Base-by-base conservation (phyloP, 2,329 filamentous ascomycete species). In the Penicillium sp. region DNA sequence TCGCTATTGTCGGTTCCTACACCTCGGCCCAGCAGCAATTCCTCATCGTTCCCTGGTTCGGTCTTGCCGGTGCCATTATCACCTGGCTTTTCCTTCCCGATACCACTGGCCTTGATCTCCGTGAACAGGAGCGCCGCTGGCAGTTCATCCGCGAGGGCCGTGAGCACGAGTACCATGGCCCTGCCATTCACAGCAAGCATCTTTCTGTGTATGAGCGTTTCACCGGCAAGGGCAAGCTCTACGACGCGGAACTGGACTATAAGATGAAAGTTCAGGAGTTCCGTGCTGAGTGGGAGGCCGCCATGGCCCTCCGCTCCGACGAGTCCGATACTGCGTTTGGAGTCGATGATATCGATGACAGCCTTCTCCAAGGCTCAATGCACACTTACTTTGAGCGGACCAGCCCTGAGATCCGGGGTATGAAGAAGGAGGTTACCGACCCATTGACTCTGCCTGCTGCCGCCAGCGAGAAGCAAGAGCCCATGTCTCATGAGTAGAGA, bases 111-210 rank as follows among this genome's bases (percentile, higher is more conserved):
- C 88, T 97, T 30, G 93, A 97, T 70, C 86, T 97, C 56, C 95
- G 96, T 80, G 93, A 97, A 75, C 92, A 96, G 77, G 93, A 97
- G 77, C 89, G 93, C 59, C 86, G 93, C 66, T 97, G 92, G 92
- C 76, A 80, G 48, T 96, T 88, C 76, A 91, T 97, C 70, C 87
- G 90, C 52, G 79, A 84, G 3, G 91, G 91, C 55, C 85, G 85
- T 56, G 86, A 86, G 60, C 55, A 84, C 18, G 90, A 97, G 42
- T 97, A 97, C 79, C 92, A 96, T 75, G 93, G 93, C 60, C 87
- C 96, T 44, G 93, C 93, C 51, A 85, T 97, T 54, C 91, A 97
- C 79, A 86, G 89, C 37, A 84, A 88, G 71, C 93, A 97, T 69
- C 78, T 97, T 58, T 93, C 88, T n/a, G 69, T 92, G 36, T 97